Conservation (phyloP, 805 yeast species). For the Lipomyces lipofer region DNA sequence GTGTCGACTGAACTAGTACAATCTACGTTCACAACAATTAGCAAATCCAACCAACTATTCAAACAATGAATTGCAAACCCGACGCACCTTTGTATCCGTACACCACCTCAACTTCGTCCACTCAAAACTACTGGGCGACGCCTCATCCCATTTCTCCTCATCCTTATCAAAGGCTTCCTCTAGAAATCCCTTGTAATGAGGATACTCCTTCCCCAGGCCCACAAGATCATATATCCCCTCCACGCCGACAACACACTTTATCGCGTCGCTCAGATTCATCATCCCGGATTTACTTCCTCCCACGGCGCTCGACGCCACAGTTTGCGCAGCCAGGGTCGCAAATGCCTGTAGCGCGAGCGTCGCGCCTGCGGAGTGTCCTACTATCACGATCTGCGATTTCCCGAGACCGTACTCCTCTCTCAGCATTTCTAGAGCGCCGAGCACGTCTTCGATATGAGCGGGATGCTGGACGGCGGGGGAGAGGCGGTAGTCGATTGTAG, state of each 20-base stretch:
- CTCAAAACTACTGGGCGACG: constrained; percentile 18
- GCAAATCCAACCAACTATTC: too few relatives aligned
- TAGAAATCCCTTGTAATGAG: constrained; percentile 55
- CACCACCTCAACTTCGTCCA: constrained; percentile 4
- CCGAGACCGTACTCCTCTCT: constrained; percentile 22
- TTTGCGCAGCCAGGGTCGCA: constrained; percentile 6
- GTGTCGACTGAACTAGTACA: constrained; percentile 54
- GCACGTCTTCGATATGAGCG: constrained; percentile 54
- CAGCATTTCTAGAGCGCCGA: constrained; percentile 42
- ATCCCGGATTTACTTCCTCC: too few relatives aligned
- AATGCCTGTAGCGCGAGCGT: constrained; percentile 54
- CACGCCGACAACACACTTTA: constrained; percentile 41
- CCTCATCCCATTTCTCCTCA: constrained; percentile 25
- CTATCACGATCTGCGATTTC: constrained; percentile 36
- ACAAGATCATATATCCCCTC: constrained; percentile 67
- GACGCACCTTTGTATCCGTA: too few relatives aligned
- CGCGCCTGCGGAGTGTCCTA: constrained; percentile 80
- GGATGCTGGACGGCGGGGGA: constrained; percentile 54
- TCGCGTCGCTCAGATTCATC: neutral
- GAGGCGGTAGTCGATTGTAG: constrained; percentile 31
- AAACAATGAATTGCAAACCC: too few relatives aligned
- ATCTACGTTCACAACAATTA: constrained; percentile 27
- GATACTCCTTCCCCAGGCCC: constrained; percentile 58
- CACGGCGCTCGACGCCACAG: neutral
- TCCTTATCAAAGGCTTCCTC: constrained; percentile 53